Evolutionary conservation across 805 yeast species (phyloP), one percentile per base, ranked within the genome.

Genomic region (Yamadazyma kitorensis): DNA sequence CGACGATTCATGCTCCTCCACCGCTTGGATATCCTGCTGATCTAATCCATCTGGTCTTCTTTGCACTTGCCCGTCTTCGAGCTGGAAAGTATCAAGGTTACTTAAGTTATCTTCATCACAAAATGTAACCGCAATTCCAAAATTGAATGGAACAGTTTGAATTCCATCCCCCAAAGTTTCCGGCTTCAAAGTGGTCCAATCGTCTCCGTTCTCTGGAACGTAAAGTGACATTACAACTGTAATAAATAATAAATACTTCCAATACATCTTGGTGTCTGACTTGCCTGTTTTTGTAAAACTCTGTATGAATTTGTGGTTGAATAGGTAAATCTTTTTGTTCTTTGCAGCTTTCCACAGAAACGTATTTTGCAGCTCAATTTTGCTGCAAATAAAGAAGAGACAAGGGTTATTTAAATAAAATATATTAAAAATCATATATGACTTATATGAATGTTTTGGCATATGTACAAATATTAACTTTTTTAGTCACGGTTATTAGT

Each of bases 181-280:
- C 1, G 68, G 68, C 39, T 43, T 53, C 29, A 59, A 53, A 3
- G 37, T 23, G n/a, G 58, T 52, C 69, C 69, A 61, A 38, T 61
- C 67, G 14, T 51, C 59, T 2, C 58, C 59, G n/a, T 48, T 44
- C 24, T 49, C 57, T 1, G 68, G 69, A 29, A 46, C 39, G 35
- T 48, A 43, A 11, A 38, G 16, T 7, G 40, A 33, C 10, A 19
- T 15, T 3, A 33, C 38, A 9, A 31, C 16, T 10, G 18, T 22
- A 22, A 29, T 29, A 7, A 35, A 24, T 17, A 29, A 20, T 4
- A 22, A 25, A 3, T 29, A n/a, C n/a, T n/a, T n/a, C n/a, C n/a
- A n/a, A n/a, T n/a, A n/a, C n/a, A n/a, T n/a, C n/a, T 13, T 13
- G 11, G 6, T 26, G 18, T 19, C 10, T n/a, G n/a, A n/a, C n/a